Evolutionary conservation across 2,329 filamentous ascomycete genomes (phyloP).

Genomic region (Diplocarpon rosae): DNA sequence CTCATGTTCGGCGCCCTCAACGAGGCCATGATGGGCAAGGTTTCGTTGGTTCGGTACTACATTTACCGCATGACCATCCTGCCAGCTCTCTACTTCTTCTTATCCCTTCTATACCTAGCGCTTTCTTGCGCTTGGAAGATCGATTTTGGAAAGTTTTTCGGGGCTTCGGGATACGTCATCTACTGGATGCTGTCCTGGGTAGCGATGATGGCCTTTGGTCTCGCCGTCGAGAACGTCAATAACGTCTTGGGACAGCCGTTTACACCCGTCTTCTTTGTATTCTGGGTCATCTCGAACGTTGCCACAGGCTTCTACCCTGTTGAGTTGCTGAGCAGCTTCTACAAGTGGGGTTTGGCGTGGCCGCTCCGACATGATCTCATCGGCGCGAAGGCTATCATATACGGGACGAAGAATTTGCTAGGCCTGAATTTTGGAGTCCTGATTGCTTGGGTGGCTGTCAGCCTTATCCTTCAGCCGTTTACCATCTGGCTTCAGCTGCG

Average conservation of each 20-base stretch:
- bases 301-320: conserved; percentile 14
- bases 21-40: conserved; percentile 14
- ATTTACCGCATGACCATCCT: conserved; percentile 10
- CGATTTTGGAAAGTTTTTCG: conserved; percentile 11
- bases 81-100: conserved; percentile 10
- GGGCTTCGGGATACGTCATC: conserved; percentile 11
- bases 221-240: conserved; percentile 14
- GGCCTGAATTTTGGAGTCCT: conserved; percentile 12
- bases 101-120: conserved; percentile 11
- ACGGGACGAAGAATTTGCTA: conserved; percentile 13
- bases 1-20: conserved; percentile 14
- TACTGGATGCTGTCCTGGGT: conserved; percentile 17
- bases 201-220: conserved; percentile 15
- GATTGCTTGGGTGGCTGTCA: conserved; percentile 10
- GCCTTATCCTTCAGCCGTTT: conserved; percentile 11
- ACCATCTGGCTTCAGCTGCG: conserved; percentile 15
- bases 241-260: conserved; percentile 14
- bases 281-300: conserved; percentile 16
- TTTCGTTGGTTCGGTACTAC: conserved; percentile 9
- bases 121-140: conserved; percentile 15
- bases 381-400: conserved; percentile 12
- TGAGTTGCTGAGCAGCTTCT: conserved; percentile 14
- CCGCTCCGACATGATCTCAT: conserved; percentile 13
- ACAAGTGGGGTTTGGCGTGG: conserved; percentile 13
- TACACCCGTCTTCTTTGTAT: conserved; percentile 16